These are phyloP conservation scores for Candida sphagnicola DNA, from an alignment of 805 yeast species.

Conservation along the genomic window DNA sequence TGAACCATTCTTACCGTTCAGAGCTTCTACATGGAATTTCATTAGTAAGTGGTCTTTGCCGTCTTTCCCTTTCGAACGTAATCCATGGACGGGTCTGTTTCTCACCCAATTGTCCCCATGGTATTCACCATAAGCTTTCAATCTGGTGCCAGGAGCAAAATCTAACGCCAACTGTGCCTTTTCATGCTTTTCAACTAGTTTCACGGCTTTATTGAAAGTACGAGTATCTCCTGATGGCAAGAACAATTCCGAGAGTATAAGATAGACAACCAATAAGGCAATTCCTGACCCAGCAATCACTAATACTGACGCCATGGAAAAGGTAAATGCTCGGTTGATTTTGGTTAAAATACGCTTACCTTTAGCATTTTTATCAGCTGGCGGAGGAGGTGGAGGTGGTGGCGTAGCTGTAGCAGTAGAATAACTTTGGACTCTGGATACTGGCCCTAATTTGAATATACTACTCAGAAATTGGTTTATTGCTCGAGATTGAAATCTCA, in stretches of 20 bases:
- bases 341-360: conserved; percentile 41
- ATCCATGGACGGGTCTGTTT: conserved; percentile 76
- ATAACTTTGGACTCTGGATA: no score
- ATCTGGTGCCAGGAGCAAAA: conserved; percentile 50
- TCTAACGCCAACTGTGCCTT: conserved; percentile 55
- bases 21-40: conserved; percentile 84
- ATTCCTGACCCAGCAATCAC: conserved; percentile 69
- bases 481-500: no score
- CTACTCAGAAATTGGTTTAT: no score
- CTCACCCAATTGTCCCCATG: conserved; percentile 78
- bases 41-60: conserved; percentile 79
- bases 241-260: conserved; percentile 73
- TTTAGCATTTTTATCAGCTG: conserved; percentile 35
- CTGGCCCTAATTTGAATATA: no score
- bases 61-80: conserved; percentile 61
- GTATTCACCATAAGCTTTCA: conserved; percentile 81
- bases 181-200: conserved; percentile 65
- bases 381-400: conserved; percentile 37
- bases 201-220: conserved; percentile 83
- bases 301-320: conserved; percentile 55
- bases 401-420: conserved; percentile 16
- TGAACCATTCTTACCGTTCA: conserved; percentile 54
- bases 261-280: conserved; percentile 64
- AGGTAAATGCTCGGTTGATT: conserved; percentile 55
- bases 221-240: conserved; percentile 91